phyloP scores from a whole-genome alignment of 225 moss, liverwort and hornwort species.

The Bryoerythrophyllum caledonicum region DNA sequence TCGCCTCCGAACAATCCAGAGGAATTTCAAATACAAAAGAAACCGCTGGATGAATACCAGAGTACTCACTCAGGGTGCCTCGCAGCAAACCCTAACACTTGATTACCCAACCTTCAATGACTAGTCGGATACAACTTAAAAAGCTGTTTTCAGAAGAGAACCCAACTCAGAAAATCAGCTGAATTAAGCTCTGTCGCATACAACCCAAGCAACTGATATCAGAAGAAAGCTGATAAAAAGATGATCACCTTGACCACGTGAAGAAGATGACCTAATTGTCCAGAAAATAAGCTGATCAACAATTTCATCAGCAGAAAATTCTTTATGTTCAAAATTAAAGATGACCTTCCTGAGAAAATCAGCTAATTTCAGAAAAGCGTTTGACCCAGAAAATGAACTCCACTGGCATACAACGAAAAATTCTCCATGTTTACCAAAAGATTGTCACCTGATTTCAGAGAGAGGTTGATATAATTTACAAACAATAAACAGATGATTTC shows the following conservation, averaged over 20 bases:
- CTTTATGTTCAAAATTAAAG: background rate
- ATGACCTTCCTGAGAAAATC: background rate
- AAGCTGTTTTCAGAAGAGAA: background rate
- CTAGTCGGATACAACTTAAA: too few relatives aligned
- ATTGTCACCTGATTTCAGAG: background rate
- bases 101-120: too few relatives aligned
- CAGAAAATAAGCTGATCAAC: background rate
- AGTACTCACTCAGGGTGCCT: constrained; percentile 4
- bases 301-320: background rate
- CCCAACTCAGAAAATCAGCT: too few relatives aligned
- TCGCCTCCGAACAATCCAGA: background rate
- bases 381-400: too few relatives aligned
- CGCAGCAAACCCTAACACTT: background rate
- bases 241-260: background rate
- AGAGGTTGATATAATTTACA: background rate
- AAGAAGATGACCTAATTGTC: background rate
- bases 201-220: background rate
- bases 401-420: too few relatives aligned
- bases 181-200: background rate
- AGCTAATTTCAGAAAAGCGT: background rate
- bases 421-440: too few relatives aligned
- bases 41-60: background rate
- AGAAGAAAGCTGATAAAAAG: background rate
- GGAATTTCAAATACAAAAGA: background rate
- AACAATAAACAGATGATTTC: too few relatives aligned